Base-by-base conservation (phyloP, 257 asterid species). In the Nemophila menziesii region DNA sequence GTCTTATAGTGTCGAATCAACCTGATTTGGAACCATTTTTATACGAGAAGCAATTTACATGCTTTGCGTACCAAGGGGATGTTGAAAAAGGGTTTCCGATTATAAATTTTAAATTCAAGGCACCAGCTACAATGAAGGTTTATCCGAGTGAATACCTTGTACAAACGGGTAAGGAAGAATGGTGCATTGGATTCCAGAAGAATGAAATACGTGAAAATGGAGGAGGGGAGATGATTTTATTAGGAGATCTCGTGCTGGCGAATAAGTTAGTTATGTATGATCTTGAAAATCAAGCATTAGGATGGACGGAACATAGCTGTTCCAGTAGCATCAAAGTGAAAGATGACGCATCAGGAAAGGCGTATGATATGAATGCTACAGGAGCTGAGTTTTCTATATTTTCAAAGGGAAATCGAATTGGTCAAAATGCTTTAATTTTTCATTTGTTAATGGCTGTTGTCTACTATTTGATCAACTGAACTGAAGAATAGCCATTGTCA, bases 201-300 rank as follows among this genome's bases (percentile, higher is more conserved):
- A 72, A 79, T 27, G 89, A 64, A 17, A 56, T 67, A 61, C 71
- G 64, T 62, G 60, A 74, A 6, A 69, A 54, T 42, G 86, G 74
- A 51, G 96, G 82, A 54, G 62, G 54, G 43, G 85, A 77, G 18
- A 43, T 69, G 24, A 77, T 74, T 34, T 46, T 86, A 22, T 48
- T 86, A 67, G 97, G 97, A 62, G 97, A 82, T 60, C 57, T 77
- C 17, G 68, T 61, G 21, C 44, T 86, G 17, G 41, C 84, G 0
- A 81, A 82, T 66, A 82, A 86, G 69, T 83, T 86, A 42, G 66
- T 86, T 8, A 15, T 77, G 39, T 86, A 82, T 43, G 94, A 86
- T 68, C 72, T 86, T 23, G 94, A 79, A 51, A 77, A 82, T 37
- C 73, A 66, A 56, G 80, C 80, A 20, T 63, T 86, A 51, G 97